Base-by-base conservation (phyloP, 768 basidiomycete genomes). In the Mycena floridula region DNA sequence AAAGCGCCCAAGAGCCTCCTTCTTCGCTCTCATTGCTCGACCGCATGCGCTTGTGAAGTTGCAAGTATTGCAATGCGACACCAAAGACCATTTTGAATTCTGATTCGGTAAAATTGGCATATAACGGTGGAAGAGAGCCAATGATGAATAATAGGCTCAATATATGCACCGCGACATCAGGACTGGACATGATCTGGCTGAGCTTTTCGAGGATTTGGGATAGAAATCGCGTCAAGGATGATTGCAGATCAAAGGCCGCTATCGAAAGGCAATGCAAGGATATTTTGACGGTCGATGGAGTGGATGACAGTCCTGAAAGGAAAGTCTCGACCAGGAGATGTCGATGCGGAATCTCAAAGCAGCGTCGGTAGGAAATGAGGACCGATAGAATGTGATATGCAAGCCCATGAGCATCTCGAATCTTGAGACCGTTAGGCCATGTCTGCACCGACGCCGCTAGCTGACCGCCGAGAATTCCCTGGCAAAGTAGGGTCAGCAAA, bases 61-160 rank as follows among this genome's bases (percentile, higher is more conserved):
- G 86, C 46, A 99, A 82, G 65, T 96, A 98, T 59, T 91, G 86
- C 50, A 96, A 64, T 9, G 93, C 93, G 28, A 98, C 89, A 7
- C 87, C 90, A 55, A 99, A 97, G 0, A 98, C 88, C 73, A 87
- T 85, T 59, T 88, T 89, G 66, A 83, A 98, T 54, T 98, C 88
- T 38, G 68, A 76, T 50, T 93, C 89, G 3, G 88, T 92, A 54
- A 99, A 88, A 62, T 96, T 98, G 45, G 82, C 81, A 60, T 92
- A 88, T 5, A 98, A 68, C 5, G 75, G 64, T 1, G 79, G 83
- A 12, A 86, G 74, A 2, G 91, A 89, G 3, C 89, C 92, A 37
- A 96, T 75, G 49, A 96, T 84, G 35, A 81, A 76, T 20, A 98
- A 76, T 60, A 98, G 89, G 49, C 89, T 89, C 47, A 98, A 80